These are phyloP conservation scores for Aspergillus sparsus DNA, from an alignment of 495 filamentous ascomycete species.

Conservation along the genomic window DNA sequence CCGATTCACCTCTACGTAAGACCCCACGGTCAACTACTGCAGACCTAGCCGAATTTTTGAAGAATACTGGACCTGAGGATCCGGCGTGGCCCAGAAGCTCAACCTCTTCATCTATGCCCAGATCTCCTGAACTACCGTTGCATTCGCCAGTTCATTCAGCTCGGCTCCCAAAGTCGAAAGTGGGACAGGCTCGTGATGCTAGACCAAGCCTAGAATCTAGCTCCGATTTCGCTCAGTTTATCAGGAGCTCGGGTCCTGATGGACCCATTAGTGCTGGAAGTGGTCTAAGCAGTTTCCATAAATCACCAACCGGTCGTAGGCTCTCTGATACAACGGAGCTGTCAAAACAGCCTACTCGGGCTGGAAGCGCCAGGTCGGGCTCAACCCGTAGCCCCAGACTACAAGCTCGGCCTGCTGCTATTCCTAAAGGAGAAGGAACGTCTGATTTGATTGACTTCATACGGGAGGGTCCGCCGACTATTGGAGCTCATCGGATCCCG, in stretches of 20 bases:
- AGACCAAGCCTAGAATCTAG: slow-evolving; percentile 63
- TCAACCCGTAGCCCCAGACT: slow-evolving; percentile 44
- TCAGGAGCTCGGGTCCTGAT: slow-evolving; percentile 57
- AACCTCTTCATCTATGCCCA: slow-evolving; percentile 29
- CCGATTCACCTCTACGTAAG: slow-evolving; percentile 42
- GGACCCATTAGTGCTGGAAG: slow-evolving; percentile 10
- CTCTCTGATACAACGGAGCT: slow-evolving; percentile 25
- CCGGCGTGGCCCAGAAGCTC: slow-evolving; percentile 26
- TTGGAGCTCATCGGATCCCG: slow-evolving; percentile 66
- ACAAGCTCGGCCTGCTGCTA: slow-evolving; percentile 71
- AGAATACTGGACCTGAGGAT: slow-evolving; percentile 36
- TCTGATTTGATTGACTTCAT: slow-evolving; percentile 95
- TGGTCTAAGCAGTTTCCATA: slow-evolving; percentile 6
- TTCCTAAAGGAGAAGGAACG: slow-evolving; percentile 62
- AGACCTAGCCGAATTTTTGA: slow-evolving; percentile 42
- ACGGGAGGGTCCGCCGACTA: slow-evolving; percentile 69
- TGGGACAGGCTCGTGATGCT: slow-evolving; percentile 65
- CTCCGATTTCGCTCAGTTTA: slow-evolving; percentile 81
- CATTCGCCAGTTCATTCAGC: slow-evolving; percentile 35
- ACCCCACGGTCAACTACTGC: slow-evolving; percentile 36
- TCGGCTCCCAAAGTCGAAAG: slow-evolving; percentile 32
- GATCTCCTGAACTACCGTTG: slow-evolving; percentile 30
- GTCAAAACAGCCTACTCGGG: slow-evolving; percentile 23
- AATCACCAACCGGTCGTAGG: slow-evolving; percentile 16
- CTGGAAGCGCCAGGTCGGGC: slow-evolving; percentile 26